These are phyloP conservation scores for Rauvolfia tetraphylla DNA, from an alignment of 257 asterid species.

Conservation along the genomic window DNA sequence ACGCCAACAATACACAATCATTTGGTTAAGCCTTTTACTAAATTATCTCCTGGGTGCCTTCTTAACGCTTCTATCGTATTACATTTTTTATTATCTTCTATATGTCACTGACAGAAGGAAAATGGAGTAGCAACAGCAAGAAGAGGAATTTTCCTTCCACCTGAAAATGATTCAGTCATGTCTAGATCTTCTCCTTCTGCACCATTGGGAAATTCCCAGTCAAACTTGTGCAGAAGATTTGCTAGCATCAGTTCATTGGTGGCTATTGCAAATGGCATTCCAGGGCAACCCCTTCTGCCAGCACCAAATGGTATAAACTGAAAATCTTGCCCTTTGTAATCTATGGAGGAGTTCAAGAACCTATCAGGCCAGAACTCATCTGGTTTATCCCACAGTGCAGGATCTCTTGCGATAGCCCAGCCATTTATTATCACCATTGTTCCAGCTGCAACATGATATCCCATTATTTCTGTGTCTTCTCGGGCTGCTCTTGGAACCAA, in stretches of 20 bases:
- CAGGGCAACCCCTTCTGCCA: constrained; percentile 24
- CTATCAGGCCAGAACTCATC: constrained; percentile 22
- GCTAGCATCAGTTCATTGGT: constrained; percentile 29
- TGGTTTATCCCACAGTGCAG: constrained; percentile 14
- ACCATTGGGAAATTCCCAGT: constrained; percentile 15
- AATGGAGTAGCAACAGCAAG: constrained; percentile 23
- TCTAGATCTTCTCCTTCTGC: constrained; percentile 26
- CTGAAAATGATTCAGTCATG: constrained; percentile 35
- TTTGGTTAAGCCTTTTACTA: too few species aligned
- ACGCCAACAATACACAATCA: too few species aligned
- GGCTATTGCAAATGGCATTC: background rate
- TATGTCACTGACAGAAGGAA: too few species aligned
- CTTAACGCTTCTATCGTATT: too few species aligned
- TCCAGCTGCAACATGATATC: constrained; percentile 11
- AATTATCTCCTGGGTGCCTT: too few species aligned
- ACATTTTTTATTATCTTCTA: too few species aligned
- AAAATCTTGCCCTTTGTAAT: constrained; percentile 31
- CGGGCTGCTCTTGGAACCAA: constrained; percentile 15
- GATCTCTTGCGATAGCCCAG: constrained; percentile 21
- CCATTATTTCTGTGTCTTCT: constrained; percentile 14
- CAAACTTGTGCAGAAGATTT: constrained; percentile 30
- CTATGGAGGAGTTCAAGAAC: constrained; percentile 13
- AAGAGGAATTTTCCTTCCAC: constrained; percentile 28
- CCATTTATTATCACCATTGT: constrained; percentile 19
- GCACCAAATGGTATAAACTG: constrained; percentile 46